phyloP scores from a whole-genome alignment of 345 rosid genomes.

The Pseudoturritis turrita region DNA sequence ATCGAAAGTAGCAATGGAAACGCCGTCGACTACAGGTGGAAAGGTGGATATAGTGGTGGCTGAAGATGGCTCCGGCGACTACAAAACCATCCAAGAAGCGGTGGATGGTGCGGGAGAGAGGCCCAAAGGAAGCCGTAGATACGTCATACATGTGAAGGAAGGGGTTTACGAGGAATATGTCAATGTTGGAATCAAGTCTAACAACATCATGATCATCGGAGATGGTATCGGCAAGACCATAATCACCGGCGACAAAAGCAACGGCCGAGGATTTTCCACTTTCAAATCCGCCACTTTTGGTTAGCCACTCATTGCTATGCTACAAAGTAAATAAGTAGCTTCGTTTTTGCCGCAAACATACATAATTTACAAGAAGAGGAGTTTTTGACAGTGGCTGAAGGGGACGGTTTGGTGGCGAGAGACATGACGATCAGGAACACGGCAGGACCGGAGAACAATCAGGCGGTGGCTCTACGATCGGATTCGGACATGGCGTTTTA shows the following conservation, averaged over 20 bases:
- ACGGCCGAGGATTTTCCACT: conserved; percentile 55
- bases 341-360: too few relatives aligned
- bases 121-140: conserved; percentile 32
- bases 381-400: conserved; percentile 40
- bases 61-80: conserved; percentile 54
- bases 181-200: conserved; percentile 40
- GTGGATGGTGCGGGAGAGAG: conserved; percentile 50
- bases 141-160: conserved; percentile 55
- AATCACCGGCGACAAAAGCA: conserved; percentile 55
- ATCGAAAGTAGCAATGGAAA: conserved; percentile 26
- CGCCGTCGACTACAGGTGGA: conserved; percentile 2
- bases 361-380: too few relatives aligned
- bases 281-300: conserved; percentile 61
- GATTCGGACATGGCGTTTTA: conserved; percentile 54
- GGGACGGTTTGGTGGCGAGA: conserved; percentile 43
- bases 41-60: conserved; percentile 52
- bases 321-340: too few relatives aligned
- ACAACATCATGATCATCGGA: conserved; percentile 58
- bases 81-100: conserved; percentile 50
- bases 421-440: conserved; percentile 55
- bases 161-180: conserved; percentile 74
- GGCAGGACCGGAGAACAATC: conserved; percentile 49
- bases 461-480: conserved; percentile 56
- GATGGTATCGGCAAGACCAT: conserved; percentile 55
- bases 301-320: not conserved